Evolutionary conservation across 1,284 basidiomycete genomes (phyloP), one percentile per base, ranked within the genome.

Genomic region (Inonotus hispidus): DNA sequence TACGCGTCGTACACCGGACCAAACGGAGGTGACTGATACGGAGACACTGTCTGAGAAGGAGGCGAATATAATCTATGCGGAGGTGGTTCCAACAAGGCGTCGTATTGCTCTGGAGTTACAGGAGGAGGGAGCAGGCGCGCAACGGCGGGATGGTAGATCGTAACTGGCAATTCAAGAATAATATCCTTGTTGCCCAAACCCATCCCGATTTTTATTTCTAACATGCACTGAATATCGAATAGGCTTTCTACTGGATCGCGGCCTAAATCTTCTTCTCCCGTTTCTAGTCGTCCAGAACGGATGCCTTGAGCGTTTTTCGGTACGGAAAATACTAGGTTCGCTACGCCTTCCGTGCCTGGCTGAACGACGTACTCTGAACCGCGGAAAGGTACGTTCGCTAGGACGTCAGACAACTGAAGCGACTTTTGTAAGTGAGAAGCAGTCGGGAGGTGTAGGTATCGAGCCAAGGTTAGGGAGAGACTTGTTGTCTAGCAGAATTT

Each of bases 171-270:
- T 47, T 81, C 77, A 1, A 91, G 70, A 27, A 78, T 66, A 16
- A 90, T 79, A 68, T 90, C 87, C 70, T 88, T 90, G 65, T 88
- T 83, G 63, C 83, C 84, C 52, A 86, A 71, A 0, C 85, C 85
- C 83, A 88, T 83, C 21, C 72, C 71, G 53, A 90, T 75, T 66
- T 78, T 83, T 38, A 88, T 73, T 11, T 74, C 74, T 5, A 87
- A 72, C 2, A 77, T 72, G 64, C 82, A 84, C 35, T 75, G 76
- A 7, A 92, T 79, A 68, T 87, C 84, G 62, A 92, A 92, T 21
- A 92, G 73, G 23, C 79, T 72, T 27, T 83, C 79, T 6, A 77
- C 78, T 14, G 56, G 57, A 7, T 61, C 69, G 63, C 59, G 71
- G 65, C 76, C 69, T 66, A 71, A 73, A 59, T 73, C 72, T 41